A percentile compares a stretch with the other conserved stretches of the same genome.
Conservation (phyloP, 192 early-diverging fungal species). For the Podila epicladia region DNA sequence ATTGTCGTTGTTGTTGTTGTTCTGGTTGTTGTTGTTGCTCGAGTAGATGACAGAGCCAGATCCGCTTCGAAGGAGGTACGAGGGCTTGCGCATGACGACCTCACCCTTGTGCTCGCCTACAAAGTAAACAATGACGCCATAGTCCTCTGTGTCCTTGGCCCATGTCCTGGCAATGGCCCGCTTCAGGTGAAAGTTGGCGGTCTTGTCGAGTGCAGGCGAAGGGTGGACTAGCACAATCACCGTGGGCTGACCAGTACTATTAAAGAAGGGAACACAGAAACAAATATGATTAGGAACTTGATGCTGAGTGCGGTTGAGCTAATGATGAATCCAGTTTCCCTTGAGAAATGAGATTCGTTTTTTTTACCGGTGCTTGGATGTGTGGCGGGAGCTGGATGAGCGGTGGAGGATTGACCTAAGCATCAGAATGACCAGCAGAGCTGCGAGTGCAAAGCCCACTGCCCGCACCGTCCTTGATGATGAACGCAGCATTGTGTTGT, state of each 20-base stretch:
- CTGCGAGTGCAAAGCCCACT: not conserved
- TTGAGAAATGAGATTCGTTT: not conserved
- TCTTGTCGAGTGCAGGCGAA: conserved; percentile 27
- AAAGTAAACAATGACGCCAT: conserved; percentile 40
- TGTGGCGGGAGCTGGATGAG: not conserved
- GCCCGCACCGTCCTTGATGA: conserved; percentile 1
- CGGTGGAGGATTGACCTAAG: not conserved
- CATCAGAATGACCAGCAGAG: not conserved
- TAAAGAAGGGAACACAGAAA: too few species aligned
- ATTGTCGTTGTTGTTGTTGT: conserved; percentile 1
- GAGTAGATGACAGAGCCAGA: not conserved
- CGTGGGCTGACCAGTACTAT: conserved; percentile 25
- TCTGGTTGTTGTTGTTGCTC: conserved; percentile 4
- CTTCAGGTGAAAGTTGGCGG: conserved; percentile 40
- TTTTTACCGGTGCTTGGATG: not conserved
- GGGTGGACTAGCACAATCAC: conserved; percentile 45
- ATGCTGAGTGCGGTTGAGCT: too few species aligned
- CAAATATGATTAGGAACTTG: too few species aligned
- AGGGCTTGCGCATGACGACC: conserved; percentile 32
- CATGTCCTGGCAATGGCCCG: conserved; percentile 42
- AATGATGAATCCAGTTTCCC: too few species aligned
- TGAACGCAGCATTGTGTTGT: not conserved
- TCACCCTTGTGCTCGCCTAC: conserved; percentile 48
- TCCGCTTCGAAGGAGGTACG: conserved; percentile 17
- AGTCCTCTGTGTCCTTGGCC: conserved; percentile 47